A percentile compares a stretch with the other conserved stretches of the same genome.
These are phyloP conservation scores for Citrullus amarus DNA, from an alignment of 306 rosid species.

Conservation along the genomic window DNA sequence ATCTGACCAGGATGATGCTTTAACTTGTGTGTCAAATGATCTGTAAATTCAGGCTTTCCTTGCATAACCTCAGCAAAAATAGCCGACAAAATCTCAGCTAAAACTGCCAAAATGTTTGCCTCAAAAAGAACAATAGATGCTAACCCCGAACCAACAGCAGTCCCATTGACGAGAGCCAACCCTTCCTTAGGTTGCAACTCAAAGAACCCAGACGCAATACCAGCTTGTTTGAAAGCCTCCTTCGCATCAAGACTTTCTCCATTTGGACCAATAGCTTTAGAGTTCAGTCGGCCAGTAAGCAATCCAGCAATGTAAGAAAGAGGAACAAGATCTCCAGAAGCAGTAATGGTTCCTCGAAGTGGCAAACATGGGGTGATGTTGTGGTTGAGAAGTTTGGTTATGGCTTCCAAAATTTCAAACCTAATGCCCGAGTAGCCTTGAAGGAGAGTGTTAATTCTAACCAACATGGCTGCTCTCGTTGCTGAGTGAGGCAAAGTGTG, in stretches of 20 bases:
- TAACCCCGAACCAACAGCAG: constrained; percentile 82
- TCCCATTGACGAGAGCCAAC: constrained; percentile 77
- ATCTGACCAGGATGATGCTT: constrained; percentile 94
- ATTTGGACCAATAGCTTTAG: constrained; percentile 52
- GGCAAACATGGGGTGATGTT: constrained; percentile 72
- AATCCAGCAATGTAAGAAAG: constrained; percentile 79
- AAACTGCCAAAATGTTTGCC: constrained; percentile 44
- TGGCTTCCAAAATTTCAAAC: constrained; percentile 70
- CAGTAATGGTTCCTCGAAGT: constrained; percentile 64
- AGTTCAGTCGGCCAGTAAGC: constrained; percentile 63
- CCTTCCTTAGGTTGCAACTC: constrained; percentile 90
- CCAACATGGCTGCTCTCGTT: constrained; percentile 75
- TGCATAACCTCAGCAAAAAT: constrained; percentile 77
- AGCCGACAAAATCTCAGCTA: constrained; percentile 65
- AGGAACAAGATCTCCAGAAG: constrained; percentile 89
- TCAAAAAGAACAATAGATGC: constrained; percentile 79
- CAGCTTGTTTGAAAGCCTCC: constrained; percentile 47
- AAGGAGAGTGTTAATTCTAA: constrained; percentile 75
- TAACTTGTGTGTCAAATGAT: constrained; percentile 69
- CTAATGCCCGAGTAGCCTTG: constrained; percentile 89
- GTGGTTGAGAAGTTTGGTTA: constrained; percentile 54
- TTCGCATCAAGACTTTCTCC: constrained; percentile 44
- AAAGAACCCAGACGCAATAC: constrained; percentile 47
- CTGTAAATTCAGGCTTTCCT: constrained; percentile 85
- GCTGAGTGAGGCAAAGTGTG: constrained; percentile 63